phyloP scores from a whole-genome alignment of 176 grass and related monocot species.

The Bolboschoenus planiculmis region DNA sequence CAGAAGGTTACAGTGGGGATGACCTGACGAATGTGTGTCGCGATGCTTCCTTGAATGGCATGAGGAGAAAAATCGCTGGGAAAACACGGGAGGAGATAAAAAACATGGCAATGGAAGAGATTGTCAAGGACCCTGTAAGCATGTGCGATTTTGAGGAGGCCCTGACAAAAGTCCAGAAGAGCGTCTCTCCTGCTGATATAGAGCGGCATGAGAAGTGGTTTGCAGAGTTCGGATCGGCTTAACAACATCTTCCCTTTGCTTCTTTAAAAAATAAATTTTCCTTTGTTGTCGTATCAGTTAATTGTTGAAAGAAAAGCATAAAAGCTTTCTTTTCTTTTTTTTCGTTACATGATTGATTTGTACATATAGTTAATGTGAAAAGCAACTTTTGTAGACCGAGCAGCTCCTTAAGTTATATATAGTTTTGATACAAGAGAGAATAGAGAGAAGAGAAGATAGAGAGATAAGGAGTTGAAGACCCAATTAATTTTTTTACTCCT shows the following conservation, averaged over 20 bases:
- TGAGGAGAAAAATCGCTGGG: conserved; percentile 93
- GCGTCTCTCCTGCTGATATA: conserved; percentile 70
- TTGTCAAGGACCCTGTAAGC: conserved; percentile 79
- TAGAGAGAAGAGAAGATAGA: no score
- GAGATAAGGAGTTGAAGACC: no score
- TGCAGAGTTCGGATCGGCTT: conserved; percentile 78
- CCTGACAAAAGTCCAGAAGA: conserved; percentile 77
- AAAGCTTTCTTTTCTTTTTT: not conserved
- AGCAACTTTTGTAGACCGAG: not conserved
- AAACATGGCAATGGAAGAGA: conserved; percentile 88
- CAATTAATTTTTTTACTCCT: no score
- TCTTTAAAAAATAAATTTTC: not conserved
- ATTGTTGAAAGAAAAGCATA: not conserved
- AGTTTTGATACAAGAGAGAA: no score
- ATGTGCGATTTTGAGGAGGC: conserved; percentile 92
- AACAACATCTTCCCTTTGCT: not conserved
- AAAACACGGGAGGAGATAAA: conserved; percentile 91
- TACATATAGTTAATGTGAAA: not conserved
- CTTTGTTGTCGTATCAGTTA: not conserved
- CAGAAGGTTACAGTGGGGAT: conserved; percentile 86
- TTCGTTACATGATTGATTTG: not conserved
- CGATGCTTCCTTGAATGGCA: conserved; percentile 86
- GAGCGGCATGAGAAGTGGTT: conserved; percentile 95
- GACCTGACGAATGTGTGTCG: conserved; percentile 97
- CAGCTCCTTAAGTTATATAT: not conserved